Evolutionary conservation across 2,329 filamentous ascomycete genomes (phyloP).

Genomic region (Arthrobotrys megalospora): DNA sequence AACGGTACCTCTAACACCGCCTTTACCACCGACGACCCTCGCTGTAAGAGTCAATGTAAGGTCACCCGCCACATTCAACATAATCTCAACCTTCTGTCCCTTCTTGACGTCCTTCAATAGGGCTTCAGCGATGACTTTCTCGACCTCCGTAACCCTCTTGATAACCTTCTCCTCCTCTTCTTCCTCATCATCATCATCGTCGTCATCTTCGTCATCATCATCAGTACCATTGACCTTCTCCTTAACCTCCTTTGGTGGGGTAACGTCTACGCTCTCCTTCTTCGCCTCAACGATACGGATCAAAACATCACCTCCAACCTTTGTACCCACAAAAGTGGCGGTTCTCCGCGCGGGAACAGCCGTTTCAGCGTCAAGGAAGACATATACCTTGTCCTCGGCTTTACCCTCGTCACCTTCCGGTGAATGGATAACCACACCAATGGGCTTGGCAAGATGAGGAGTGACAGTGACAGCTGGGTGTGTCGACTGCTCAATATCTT

Average conservation of each 20-base stretch:
- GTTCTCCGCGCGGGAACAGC: constrained; percentile 89
- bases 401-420: constrained; percentile 69
- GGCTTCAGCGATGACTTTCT: constrained; percentile 85
- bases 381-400: constrained; percentile 79
- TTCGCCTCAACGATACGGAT: constrained; percentile 89
- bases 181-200: constrained; percentile 70
- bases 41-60: constrained; percentile 84
- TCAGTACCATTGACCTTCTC: constrained; percentile 74
- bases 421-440: constrained; percentile 82
- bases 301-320: constrained; percentile 87
- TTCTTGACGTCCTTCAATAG: constrained; percentile 88
- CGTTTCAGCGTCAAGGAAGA: constrained; percentile 87
- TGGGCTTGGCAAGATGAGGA: constrained; percentile 87
- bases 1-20: constrained; percentile 77
- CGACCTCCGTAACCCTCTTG: constrained; percentile 81
- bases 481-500: constrained; percentile 95
- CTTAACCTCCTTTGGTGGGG: constrained; percentile 77
- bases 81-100: constrained; percentile 91
- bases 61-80: constrained; percentile 87
- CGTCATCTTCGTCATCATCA: constrained; percentile 75
- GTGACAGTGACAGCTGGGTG: constrained; percentile 95
- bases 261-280: constrained; percentile 92
- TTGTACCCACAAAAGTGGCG: constrained; percentile 81
- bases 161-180: constrained; percentile 90
- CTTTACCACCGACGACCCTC: constrained; percentile 88